phyloP scores from a whole-genome alignment of 202 grass and related monocot species.

The Zizania palustris region DNA sequence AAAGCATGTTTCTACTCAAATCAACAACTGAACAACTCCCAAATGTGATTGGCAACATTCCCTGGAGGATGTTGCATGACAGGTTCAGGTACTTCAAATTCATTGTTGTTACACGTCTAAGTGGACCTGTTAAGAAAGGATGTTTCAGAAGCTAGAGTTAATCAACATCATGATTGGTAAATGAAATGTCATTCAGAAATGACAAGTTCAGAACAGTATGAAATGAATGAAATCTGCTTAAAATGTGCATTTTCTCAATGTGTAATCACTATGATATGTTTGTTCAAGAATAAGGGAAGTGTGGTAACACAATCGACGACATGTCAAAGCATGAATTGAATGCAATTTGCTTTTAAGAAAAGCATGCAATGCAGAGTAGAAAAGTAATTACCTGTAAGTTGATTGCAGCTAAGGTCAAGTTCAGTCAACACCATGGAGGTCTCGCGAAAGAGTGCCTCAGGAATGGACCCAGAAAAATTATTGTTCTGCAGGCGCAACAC shows the following conservation, averaged over 20 bases:
- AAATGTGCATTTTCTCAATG: neutral
- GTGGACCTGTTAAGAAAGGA: constrained; percentile 61
- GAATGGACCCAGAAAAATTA: constrained; percentile 73
- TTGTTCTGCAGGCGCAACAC: constrained; percentile 73
- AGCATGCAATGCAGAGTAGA: constrained; percentile 5
- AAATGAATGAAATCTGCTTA: neutral
- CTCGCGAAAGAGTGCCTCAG: constrained; percentile 75
- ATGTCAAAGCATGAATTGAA: constrained; percentile 12
- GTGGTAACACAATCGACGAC: neutral
- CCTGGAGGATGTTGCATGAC: constrained; percentile 72
- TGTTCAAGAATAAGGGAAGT: constrained; percentile 34
- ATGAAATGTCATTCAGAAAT: neutral
- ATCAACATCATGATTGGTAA: constrained; percentile 28
- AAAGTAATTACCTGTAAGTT: constrained; percentile 67
- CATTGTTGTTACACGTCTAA: constrained; percentile 69
- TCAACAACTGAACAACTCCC: constrained; percentile 84
- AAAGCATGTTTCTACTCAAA: constrained; percentile 79
- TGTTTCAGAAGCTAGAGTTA: constrained; percentile 23
- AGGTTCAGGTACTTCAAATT: constrained; percentile 84
- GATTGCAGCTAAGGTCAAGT: constrained; percentile 89
- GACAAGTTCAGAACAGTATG: neutral
- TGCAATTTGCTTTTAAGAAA: constrained; percentile 15
- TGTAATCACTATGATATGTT: constrained; percentile 12
- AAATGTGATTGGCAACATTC: constrained; percentile 78
- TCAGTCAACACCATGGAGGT: constrained; percentile 84